Conservation (phyloP, 2,329 filamentous ascomycete genomes). For the Fusarium annulatum region DNA sequence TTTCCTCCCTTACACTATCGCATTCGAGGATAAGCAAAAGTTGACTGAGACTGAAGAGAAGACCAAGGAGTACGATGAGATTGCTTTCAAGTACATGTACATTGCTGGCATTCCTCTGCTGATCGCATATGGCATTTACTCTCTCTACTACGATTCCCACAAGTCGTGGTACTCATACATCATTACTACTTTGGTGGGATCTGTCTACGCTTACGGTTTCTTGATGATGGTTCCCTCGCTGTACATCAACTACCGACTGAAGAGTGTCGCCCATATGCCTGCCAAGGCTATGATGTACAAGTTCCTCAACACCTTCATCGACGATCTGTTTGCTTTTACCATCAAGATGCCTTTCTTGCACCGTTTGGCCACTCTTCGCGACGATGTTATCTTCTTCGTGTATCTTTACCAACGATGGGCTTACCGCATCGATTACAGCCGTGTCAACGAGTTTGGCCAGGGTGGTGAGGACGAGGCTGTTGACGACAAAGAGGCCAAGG, state of each 20-base stretch:
- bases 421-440: constrained; percentile 90
- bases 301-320: constrained; percentile 98
- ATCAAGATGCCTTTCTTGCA: constrained; percentile 99
- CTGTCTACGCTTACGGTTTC: constrained; percentile 98
- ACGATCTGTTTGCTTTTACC: constrained; percentile 97
- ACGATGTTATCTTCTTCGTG: constrained; percentile 98
- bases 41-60: constrained; percentile 95
- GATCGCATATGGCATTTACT: constrained; percentile 90
- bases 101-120: constrained; percentile 89
- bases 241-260: constrained; percentile 99
- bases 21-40: constrained; percentile 96
- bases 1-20: constrained; percentile 80
- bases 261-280: constrained; percentile 96
- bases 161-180: constrained; percentile 99
- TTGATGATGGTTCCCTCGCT: constrained; percentile 98
- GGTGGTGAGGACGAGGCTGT: constrained; percentile 93
- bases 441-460: constrained; percentile 98
- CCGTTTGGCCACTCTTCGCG: constrained; percentile 88
- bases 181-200: constrained; percentile 93
- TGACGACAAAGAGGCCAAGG: constrained; percentile 68
- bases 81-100: constrained; percentile 98
- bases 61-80: constrained; percentile 98
- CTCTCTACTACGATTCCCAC: constrained; percentile 90
- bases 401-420: constrained; percentile 95
- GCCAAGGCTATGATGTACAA: constrained; percentile 98